A percentile compares a stretch with the other conserved stretches of the same genome.
These are phyloP conservation scores for Casuarina equisetifolia DNA, from an alignment of 306 rosid species.

Conservation along the genomic window DNA sequence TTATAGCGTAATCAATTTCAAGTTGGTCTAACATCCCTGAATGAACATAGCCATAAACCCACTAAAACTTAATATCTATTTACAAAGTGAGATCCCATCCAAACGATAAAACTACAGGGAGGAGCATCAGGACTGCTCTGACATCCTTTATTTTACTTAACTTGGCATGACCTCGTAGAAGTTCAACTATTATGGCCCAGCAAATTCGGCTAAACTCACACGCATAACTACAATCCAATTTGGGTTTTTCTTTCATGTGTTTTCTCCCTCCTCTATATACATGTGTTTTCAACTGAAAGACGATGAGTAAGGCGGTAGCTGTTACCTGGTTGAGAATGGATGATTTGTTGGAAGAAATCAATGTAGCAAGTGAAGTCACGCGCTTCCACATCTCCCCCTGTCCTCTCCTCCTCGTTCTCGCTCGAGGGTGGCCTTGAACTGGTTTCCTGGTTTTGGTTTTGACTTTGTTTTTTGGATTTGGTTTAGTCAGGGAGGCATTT, in stretches of 20 bases:
- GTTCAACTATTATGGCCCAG: background rate
- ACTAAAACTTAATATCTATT: background rate
- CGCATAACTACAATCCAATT: background rate
- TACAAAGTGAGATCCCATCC: background rate
- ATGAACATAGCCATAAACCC: background rate
- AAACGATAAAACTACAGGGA: background rate
- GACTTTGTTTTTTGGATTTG: background rate
- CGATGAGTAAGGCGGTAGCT: background rate
- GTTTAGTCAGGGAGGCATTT: conserved; percentile 24
- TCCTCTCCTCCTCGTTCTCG: background rate
- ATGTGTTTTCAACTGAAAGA: background rate
- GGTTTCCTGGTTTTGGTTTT: conserved; percentile 2
- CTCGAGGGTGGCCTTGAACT: background rate
- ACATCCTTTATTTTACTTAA: background rate
- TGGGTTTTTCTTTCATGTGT: background rate
- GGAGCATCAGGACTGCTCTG: background rate
- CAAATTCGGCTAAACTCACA: background rate
- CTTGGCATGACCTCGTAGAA: background rate
- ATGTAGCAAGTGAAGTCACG: conserved; percentile 35
- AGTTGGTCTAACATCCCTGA: background rate
- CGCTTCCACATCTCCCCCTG: conserved; percentile 57
- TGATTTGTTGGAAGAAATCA: conserved; percentile 34
- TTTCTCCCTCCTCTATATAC: background rate
- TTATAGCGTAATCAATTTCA: background rate
- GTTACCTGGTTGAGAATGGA: conserved; percentile 40